Conservation (phyloP, 2,329 filamentous ascomycete species). For the Beauveria asiatica region DNA sequence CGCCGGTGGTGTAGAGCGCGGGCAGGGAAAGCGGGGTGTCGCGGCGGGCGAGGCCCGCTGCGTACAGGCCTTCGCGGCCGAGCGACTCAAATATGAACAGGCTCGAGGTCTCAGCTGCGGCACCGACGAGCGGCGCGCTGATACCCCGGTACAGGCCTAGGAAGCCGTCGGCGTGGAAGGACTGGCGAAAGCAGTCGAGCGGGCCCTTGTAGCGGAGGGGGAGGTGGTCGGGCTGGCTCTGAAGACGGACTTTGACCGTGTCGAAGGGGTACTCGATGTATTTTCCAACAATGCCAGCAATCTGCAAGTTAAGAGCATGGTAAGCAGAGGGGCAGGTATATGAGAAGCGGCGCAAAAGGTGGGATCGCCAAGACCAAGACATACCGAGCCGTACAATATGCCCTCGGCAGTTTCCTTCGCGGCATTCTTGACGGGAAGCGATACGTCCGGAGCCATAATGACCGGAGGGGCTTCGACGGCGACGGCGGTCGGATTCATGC, state of each 20-base stretch:
- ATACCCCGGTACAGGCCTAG: slow-evolving; percentile 84
- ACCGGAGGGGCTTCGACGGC: slow-evolving; percentile 10
- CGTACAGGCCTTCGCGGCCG: slow-evolving; percentile 57
- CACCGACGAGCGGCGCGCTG: slow-evolving; percentile 80
- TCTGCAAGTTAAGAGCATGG: slow-evolving; percentile 31
- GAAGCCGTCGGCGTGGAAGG: slow-evolving; percentile 70
- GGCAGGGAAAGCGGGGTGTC: slow-evolving; percentile 61
- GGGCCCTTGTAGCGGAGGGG: slow-evolving; percentile 79
- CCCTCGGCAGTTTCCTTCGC: slow-evolving; percentile 70
- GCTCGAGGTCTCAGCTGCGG: slow-evolving; percentile 84
- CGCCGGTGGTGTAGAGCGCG: slow-evolving; percentile 71
- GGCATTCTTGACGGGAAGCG: slow-evolving; percentile 30
- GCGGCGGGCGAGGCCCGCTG: slow-evolving; percentile 37
- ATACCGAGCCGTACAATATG: slow-evolving; percentile 76
- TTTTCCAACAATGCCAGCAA: slow-evolving; percentile 83
- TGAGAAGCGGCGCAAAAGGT: background rate
- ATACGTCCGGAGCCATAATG: slow-evolving; percentile 18
- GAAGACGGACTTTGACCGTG: slow-evolving; percentile 92
- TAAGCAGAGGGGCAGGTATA: background rate
- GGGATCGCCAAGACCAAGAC: slow-evolving; percentile 20
- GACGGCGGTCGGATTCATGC: slow-evolving; percentile 14
- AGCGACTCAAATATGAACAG: slow-evolving; percentile 86
- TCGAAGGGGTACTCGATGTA: slow-evolving; percentile 98
- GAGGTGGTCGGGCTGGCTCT: slow-evolving; percentile 83
- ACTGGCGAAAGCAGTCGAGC: slow-evolving; percentile 87